Base-by-base conservation (phyloP, 352 stramenopile species). In the Phytophthora pistaciae region DNA sequence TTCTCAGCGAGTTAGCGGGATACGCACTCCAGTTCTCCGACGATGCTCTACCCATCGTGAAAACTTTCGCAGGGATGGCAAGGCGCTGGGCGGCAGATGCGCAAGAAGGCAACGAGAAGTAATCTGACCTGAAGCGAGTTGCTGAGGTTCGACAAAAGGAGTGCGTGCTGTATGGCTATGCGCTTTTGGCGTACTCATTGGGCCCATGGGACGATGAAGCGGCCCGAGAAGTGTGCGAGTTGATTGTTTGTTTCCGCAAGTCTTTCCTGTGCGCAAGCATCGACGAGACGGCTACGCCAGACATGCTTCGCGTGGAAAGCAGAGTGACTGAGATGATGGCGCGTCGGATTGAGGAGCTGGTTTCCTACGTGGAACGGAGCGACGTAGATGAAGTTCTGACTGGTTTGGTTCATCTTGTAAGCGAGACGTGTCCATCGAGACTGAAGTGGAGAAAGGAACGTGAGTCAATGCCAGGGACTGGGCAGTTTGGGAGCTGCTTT, bases 181-280 rank as follows among this genome's bases (percentile, higher is more conserved):
- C 80, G 4, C 56, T 92, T 5, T 48, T 82, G 2, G 40, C 75
- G 2, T 84, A 79, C 42, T 67, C 25, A 31, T 38, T 75, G 5
- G 63, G 38, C 11, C 67, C 46, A 33, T 74, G 23, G 71, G 69
- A 50, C 1, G 31, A 64, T 11, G 33, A 53, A 14, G 60, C 65
- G 11, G 50, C 66, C 7, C 33, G 69, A n/a, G 75, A 83, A 44
- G 25, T 88, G 5, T 85, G 76, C 27, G 78, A 90, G 42, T 54
- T 89, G 27, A 38, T 87, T 0, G 70, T 91, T 20, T 42, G 80
- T 0, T 91, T 87, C 52, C 70, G 77, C 40, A 84, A 78, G 7
- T 69, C 76, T 7, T 69, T 69, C 21, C 20, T 70, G 18, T 78
- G 71, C 55, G 57, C 62, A 5, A 75, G 66, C 31, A 68, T 78